Evolutionary conservation across 2,329 filamentous ascomycete genomes (phyloP).

Genomic region (Metarhizium robertsii): DNA sequence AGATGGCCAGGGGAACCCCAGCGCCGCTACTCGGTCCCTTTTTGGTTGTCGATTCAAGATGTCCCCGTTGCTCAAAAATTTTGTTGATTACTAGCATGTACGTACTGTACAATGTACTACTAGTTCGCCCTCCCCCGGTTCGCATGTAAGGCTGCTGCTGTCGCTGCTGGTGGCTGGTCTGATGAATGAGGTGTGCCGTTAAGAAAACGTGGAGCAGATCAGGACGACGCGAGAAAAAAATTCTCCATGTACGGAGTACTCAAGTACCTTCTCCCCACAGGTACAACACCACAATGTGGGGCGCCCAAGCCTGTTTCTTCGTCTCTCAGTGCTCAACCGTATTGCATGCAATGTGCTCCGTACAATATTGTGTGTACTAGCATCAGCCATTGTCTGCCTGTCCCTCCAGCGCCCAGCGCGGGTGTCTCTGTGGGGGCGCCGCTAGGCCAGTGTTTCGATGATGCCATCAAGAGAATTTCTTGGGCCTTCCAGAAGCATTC

Average conservation of each 20-base stretch:
- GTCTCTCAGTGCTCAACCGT: too few species aligned
- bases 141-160: conserved; percentile 1
- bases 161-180: not conserved
- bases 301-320: too few species aligned
- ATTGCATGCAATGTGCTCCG: too few species aligned
- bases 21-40: too few species aligned
- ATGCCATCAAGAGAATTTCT: conserved; percentile 15
- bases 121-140: not conserved
- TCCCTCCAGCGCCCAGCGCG: not conserved
- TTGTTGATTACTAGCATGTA: too few species aligned
- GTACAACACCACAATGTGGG: conserved; percentile 11
- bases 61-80: too few species aligned
- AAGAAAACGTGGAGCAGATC: conserved; percentile 16
- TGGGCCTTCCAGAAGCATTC: conserved; percentile 21
- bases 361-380: too few species aligned
- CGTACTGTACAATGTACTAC: too few species aligned
- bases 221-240: not conserved
- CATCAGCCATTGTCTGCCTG: not conserved
- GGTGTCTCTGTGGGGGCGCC: not conserved
- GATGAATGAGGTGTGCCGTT: conserved; percentile 15
- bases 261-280: conserved; percentile 19
- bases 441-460: conserved; percentile 6
- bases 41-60: too few species aligned
- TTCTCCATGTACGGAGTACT: not conserved
- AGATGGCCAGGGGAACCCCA: too few species aligned